Conservation (phyloP, 1,284 basidiomycete genomes). For the Malassezia obtusa region DNA sequence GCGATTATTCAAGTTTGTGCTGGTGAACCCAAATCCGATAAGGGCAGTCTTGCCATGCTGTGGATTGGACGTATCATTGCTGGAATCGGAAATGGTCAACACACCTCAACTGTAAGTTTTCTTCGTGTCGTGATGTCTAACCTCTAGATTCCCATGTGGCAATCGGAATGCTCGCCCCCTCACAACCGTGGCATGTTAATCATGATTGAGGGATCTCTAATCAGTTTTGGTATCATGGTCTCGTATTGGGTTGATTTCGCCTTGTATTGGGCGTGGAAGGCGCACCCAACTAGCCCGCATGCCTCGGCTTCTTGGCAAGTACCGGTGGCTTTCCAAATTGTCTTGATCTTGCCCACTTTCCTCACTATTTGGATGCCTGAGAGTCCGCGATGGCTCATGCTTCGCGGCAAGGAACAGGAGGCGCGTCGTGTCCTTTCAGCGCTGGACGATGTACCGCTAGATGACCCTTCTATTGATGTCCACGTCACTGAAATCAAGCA, state of each 20-base stretch:
- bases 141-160: constrained; percentile 40
- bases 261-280: constrained; percentile 26
- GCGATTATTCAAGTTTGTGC: background rate
- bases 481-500: constrained; percentile 35
- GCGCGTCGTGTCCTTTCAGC: constrained; percentile 34
- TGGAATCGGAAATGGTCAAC: constrained; percentile 45
- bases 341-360: constrained; percentile 44
- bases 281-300: background rate
- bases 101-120: constrained; percentile 32
- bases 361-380: constrained; percentile 43
- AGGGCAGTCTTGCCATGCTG: constrained; percentile 24
- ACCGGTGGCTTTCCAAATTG: constrained; percentile 42
- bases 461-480: constrained; percentile 27
- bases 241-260: constrained; percentile 46
- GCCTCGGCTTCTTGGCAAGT: constrained; percentile 26
- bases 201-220: constrained; percentile 44
- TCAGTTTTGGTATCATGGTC: constrained; percentile 31
- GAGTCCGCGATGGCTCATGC: constrained; percentile 44
- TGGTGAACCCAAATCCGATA: background rate
- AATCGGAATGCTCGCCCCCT: constrained; percentile 40
- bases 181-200: constrained; percentile 44
- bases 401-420: constrained; percentile 31
- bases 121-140: background rate
- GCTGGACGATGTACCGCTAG: constrained; percentile 29
- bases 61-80: constrained; percentile 41